Conservation (phyloP, 2,329 filamentous ascomycete species). For the Aspergillus sp. region DNA sequence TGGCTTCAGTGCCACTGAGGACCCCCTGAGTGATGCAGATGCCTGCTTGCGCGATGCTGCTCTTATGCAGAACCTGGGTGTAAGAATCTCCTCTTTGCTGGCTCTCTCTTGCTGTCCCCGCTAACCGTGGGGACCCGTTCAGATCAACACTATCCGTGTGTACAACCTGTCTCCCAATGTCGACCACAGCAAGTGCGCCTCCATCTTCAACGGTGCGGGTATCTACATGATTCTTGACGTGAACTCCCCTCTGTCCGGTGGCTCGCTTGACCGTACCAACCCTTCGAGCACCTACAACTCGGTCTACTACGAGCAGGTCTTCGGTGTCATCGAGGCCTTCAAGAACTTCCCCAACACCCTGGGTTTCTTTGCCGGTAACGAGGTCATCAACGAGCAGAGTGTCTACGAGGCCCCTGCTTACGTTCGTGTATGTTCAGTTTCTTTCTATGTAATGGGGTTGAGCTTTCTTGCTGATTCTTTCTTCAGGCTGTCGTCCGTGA, state of each 20-base stretch:
- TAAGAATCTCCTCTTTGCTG: conserved; percentile 29
- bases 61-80: conserved; percentile 63
- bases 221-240: conserved; percentile 69
- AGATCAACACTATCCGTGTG: conserved; percentile 64
- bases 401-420: conserved; percentile 57
- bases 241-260: conserved; percentile 60
- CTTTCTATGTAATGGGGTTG: no score
- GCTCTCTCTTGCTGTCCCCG: neutral
- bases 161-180: conserved; percentile 64
- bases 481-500: conserved; percentile 62
- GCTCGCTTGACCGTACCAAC: conserved; percentile 58
- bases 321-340: conserved; percentile 66
- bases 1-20: conserved; percentile 56
- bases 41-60: conserved; percentile 64
- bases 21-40: conserved; percentile 60
- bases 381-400: conserved; percentile 66
- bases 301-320: conserved; percentile 60
- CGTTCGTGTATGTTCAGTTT: conserved; percentile 50
- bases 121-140: conserved; percentile 3
- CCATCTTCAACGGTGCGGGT: conserved; percentile 66
- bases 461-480: neutral
- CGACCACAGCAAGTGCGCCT: conserved; percentile 63
- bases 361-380: conserved; percentile 68
- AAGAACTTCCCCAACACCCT: conserved; percentile 66
- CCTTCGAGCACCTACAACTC: conserved; percentile 58